Evolutionary conservation across 2,329 filamentous ascomycete species (phyloP), one percentile per base, ranked within the genome.

Genomic region (Cadophora sp.): DNA sequence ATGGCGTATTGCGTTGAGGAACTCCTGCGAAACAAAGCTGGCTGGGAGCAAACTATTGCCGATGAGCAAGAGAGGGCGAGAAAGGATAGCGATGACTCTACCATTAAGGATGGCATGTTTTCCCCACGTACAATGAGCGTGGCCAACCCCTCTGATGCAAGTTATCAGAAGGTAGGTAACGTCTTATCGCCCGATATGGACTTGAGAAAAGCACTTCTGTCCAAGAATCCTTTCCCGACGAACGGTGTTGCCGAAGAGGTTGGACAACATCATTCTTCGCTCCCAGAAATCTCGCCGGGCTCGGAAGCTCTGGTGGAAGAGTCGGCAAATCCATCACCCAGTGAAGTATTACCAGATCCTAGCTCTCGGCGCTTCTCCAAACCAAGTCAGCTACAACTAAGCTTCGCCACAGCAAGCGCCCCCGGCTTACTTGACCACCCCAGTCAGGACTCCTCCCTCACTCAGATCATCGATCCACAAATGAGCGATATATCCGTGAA

Each of bases 1-100:
- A 92, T 98, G 89, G 83, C 85, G 62, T 97, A 97, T 79, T 92
- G 91, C 14, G 90, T 97, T 14, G 87, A 92, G 29, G 93, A 97
- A 79, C 89, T 98, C 27, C 85, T 92, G 62, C 82, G 82, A 67
- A 98, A 98, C 79, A 92, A 91, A 78, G 80, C 81, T 2, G 84
- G 90, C 6, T 98, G 97, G 86, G 87, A 92, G 73, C 81, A 81
- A 59, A 89, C 86, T 71, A 87, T 95, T 51, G 83, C 86, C 46
- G 83, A 89, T 61, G 90, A 91, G 73, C 87, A 89, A 76, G 73
- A 68, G 51, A 75, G 64, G 62, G 31, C 48, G 9, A 73, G 70
- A 43, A 67, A 72, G 48, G 82, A 84, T 46, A 85, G 80, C 56
- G 81, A 82, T 73, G 81, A 80, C 16, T 71, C 70, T 16, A 34